Evolutionary conservation across 2,329 filamentous ascomycete genomes (phyloP), one percentile per base, ranked within the genome.

Genomic region (Akanthomyces dipterigenus): DNA sequence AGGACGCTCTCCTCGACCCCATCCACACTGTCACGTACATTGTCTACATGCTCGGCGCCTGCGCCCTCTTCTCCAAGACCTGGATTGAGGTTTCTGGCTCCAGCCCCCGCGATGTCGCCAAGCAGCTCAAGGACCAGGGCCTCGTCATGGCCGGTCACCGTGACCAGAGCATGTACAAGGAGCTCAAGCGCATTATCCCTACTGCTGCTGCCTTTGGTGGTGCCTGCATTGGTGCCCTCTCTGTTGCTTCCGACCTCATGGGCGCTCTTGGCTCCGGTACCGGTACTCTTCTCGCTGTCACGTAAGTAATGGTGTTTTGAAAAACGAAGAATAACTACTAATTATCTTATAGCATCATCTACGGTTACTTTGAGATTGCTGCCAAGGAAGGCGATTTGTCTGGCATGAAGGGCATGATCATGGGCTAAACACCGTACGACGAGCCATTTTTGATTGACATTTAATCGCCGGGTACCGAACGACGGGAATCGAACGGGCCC

Each of bases 81-180:
- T 99, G 95, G 95, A 99, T 99, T 71, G 95, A 99, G 80, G 95
- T 99, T 67, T 98, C 95, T 43, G 96, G 95, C 72, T 97, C 93
- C 65, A 93, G 91, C 81, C 96, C 95, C 64, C 90, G 95, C 72
- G 95, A 99, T 73, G 96, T 99, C 68, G 95, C 95, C 72, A 99
- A 99, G 87, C 95, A 98, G 82, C 88, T 99, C 77, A 99, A 99
- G 88, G 96, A 99, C 73, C 95, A 99, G 80, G 95, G 95, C 75
- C 88, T 99, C 63, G 93, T 99, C 69, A 99, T 99, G 96, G 93
- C 95, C 72, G 95, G 95, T 73, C 95, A 99, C 83, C 91, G 95
- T 80, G 96, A 99, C 78, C 93, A 98, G 85, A 96, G 90, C 83
- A 99, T 99, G 95, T 99, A 99, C 87, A 96, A 96, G 84, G 95